Conservation (phyloP, 2,329 filamentous ascomycete genomes). For the Sporothrix mexicana region DNA sequence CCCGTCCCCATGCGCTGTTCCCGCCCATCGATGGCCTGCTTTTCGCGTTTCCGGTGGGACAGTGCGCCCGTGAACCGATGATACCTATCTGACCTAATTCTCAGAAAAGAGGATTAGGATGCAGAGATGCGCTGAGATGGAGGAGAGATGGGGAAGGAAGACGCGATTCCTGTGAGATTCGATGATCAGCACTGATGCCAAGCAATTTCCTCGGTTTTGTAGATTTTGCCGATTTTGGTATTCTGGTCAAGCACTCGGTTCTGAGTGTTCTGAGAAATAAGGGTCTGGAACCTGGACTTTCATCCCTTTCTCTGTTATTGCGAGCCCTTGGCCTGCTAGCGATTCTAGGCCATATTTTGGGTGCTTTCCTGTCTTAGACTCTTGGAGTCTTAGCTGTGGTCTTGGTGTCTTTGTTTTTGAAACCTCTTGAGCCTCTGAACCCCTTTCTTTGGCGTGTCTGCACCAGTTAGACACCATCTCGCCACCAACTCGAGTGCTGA, state of each 20-base stretch:
- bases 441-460: slow-evolving; percentile 17
- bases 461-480: slow-evolving; percentile 8
- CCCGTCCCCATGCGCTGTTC: slow-evolving; percentile 8
- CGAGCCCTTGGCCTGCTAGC: not conserved
- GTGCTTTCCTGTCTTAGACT: not conserved
- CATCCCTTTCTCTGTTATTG: not conserved
- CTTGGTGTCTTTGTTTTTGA: not conserved
- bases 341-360: slow-evolving; percentile 6
- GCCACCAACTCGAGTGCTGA: not conserved
- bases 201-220: not conserved
- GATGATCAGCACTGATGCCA: slow-evolving; percentile 4
- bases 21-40: not conserved
- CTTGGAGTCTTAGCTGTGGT: too few relatives aligned
- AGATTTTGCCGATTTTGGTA: not conserved
- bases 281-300: slow-evolving; percentile 5
- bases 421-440: not conserved
- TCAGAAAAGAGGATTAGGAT: not conserved
- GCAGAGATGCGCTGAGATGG: slow-evolving; percentile 16
- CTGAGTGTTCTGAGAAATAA: not conserved
- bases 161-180: slow-evolving; percentile 10
- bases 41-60: not conserved
- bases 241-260: not conserved
- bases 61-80: not conserved
- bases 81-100: too few relatives aligned
- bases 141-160: not conserved